These are phyloP conservation scores for Phytophthora vignae DNA, from an alignment of 352 stramenopile genomes.

Conservation along the genomic window DNA sequence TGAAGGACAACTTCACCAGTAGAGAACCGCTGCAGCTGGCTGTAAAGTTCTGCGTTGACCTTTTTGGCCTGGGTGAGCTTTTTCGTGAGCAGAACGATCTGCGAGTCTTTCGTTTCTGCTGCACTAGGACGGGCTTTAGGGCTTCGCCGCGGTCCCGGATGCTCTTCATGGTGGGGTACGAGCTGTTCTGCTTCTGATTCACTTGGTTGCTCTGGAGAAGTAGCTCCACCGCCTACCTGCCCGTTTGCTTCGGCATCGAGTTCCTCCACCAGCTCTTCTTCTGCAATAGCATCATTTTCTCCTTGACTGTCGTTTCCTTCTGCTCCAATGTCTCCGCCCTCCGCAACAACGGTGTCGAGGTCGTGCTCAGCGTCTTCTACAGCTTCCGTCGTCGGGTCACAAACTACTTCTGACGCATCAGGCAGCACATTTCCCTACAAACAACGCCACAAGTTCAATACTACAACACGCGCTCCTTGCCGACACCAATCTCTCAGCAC, in stretches of 20 bases:
- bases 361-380: background rate
- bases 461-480: background rate
- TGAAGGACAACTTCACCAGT: constrained; percentile 58
- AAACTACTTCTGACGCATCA: constrained; percentile 7
- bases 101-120: constrained; percentile 12
- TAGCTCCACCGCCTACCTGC: background rate
- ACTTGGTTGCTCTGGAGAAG: background rate
- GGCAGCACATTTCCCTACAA: background rate
- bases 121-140: constrained; percentile 5
- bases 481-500: background rate
- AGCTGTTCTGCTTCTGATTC: background rate
- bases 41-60: constrained; percentile 51
- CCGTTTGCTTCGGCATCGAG: background rate
- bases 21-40: constrained; percentile 60
- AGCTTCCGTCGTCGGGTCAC: background rate
- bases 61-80: constrained; percentile 59
- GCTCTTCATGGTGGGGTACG: constrained; percentile 13
- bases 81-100: constrained; percentile 40
- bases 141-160: background rate
- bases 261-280: background rate
- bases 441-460: background rate
- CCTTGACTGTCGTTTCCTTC: background rate
- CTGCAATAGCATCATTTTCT: background rate
- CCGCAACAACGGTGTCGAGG: background rate
- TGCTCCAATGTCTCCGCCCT: background rate